Evolutionary conservation across 2,329 filamentous ascomycete species (phyloP).

Genomic region (Scopulariopsis brevicaulis): DNA sequence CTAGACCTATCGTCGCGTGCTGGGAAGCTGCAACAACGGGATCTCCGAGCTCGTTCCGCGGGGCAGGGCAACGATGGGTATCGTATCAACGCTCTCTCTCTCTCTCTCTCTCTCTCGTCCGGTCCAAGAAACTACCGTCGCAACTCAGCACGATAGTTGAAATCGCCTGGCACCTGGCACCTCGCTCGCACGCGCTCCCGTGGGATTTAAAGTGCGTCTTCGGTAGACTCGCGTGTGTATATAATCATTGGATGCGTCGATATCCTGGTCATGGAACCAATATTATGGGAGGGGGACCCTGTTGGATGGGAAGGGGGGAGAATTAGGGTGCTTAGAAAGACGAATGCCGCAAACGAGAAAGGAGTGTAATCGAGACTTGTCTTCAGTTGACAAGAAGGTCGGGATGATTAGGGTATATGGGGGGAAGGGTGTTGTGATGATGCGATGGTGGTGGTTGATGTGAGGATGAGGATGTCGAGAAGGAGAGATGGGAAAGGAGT

Average conservation of each 20-base stretch:
- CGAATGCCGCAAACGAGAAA: constrained; percentile 1
- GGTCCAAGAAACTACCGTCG: constrained; percentile 8
- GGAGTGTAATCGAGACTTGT: constrained; percentile 4
- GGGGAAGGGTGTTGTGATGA: constrained; percentile 1
- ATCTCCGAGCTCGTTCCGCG: background rate
- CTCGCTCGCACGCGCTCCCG: constrained; percentile 55
- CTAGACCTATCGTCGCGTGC: background rate
- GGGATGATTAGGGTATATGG: constrained; percentile 1
- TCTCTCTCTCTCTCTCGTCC: background rate
- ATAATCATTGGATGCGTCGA: constrained; percentile 40
- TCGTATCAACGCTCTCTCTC: constrained; percentile 1
- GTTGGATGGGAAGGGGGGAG: constrained; percentile 6
- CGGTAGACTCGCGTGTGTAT: constrained; percentile 33
- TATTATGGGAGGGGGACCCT: constrained; percentile 9
- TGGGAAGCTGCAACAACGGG: constrained; percentile 1
- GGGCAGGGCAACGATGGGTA: background rate
- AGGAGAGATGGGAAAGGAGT: constrained; percentile 5
- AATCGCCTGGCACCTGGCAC: constrained; percentile 31
- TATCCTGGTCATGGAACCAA: constrained; percentile 29
- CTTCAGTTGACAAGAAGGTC: constrained; percentile 4
- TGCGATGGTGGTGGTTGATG: constrained; percentile 1
- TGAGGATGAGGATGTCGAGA: constrained; percentile 4
- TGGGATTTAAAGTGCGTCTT: constrained; percentile 62
- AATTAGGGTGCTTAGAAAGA: constrained; percentile 7
- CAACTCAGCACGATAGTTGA: constrained; percentile 44